phyloP scores from a whole-genome alignment of 768 basidiomycete genomes.

The Russula sp. region DNA sequence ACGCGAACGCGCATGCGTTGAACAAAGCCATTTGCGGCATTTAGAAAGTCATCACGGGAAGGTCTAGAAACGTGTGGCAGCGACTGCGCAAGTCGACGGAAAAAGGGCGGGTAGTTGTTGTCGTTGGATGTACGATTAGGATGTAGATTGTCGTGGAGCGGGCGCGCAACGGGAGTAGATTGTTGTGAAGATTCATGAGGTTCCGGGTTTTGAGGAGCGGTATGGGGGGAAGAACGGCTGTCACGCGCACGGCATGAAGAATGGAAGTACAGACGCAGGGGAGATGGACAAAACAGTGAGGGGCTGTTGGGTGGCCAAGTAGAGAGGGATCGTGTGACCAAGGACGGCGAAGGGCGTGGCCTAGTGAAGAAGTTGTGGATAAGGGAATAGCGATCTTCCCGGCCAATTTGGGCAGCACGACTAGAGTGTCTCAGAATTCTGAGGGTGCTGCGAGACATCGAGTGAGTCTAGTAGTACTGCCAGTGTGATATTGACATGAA shows the following conservation, averaged over 20 bases:
- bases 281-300: neutral
- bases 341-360: neutral
- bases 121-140: conserved; percentile 29
- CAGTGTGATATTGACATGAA: too few relatives aligned
- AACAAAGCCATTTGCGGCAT: conserved; percentile 85
- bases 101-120: conserved; percentile 76
- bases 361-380: conserved; percentile 27
- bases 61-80: conserved; percentile 75
- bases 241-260: neutral
- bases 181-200: neutral
- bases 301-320: neutral
- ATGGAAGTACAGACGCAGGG: neutral
- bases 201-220: neutral
- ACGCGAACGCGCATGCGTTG: conserved; percentile 85
- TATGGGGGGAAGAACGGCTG: neutral
- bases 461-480: neutral
- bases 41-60: conserved; percentile 84
- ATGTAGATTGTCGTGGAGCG: neutral
- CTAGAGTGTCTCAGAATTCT: conserved; percentile 8
- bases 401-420: conserved; percentile 12
- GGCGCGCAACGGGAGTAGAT: neutral
- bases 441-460: conserved; percentile 10
- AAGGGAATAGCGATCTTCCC: conserved; percentile 25
- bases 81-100: conserved; percentile 70
- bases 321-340: neutral